Base-by-base conservation (phyloP, 2,329 filamentous ascomycete species). In the Cladophialophora yegresii region DNA sequence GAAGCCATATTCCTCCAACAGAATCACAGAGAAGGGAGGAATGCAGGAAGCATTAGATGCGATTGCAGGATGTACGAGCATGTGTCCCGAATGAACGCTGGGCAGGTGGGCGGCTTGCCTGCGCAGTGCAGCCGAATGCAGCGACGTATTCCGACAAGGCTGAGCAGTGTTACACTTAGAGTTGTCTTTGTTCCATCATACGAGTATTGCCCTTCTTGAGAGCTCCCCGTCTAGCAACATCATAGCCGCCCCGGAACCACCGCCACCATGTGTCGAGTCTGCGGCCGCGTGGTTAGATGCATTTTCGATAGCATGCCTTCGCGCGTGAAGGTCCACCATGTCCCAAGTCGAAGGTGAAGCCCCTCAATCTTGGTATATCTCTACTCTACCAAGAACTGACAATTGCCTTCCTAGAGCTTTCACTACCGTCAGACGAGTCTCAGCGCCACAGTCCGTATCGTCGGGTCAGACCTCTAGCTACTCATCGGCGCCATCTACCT, bases 221-320 rank as follows among this genome's bases (percentile, higher is more conserved):
- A 57, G 23, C 22, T 47, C n/a, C 13, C 32, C 36, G 36, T 56
- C 28, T 9, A 50, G 53, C 36, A 9, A 51, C 58, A n/a, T 22
- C 53, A 16, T 16, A 33, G 50, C 30, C 22, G 12, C 10, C 16
- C 32, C 3, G 23, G 10, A n/a, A 16, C 26, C 50, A n/a, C 57
- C 28, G 28, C 30, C 61, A 67, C n/a, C 49, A 71, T 71, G 70
- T 71, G 70, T 63, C 70, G 70, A 30, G 59, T 71, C 43, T 71
- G 70, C 59, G 70, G 70, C 32, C 66, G 70, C 26, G 58, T 71
- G 40, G 64, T 71, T 45, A 68, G 67, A 63, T 71, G 70, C 66
- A 70, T 71, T 30, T 71, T 71, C 55, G 70, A 71, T 59, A 67
- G 63, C 22, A 71, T 71, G 70, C 70, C 70, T 10, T 71, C 70